Base-by-base conservation (phyloP, 495 filamentous ascomycete genomes). In the Aspergillus nanangensis region DNA sequence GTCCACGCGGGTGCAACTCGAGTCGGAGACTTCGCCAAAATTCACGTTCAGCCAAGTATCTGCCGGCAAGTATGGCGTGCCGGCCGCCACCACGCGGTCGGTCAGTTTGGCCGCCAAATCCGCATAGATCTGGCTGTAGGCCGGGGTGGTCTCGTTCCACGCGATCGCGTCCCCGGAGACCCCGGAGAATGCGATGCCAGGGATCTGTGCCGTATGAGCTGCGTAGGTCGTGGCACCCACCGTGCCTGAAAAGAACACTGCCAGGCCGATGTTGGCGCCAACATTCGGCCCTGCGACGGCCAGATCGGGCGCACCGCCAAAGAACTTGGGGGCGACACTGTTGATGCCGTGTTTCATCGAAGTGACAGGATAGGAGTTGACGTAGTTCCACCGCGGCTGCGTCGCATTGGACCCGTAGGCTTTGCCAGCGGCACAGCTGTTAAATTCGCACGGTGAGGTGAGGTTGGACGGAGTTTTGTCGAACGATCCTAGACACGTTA, bases 311-410 rank as follows among this genome's bases (percentile, higher is more conserved):
- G 51, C 42, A 24, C 70, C 74, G 52, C 53, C 41, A 58, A 78
- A 84, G 49, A 78, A 66, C 10, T 66, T 58, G 2, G 76, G 72
- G 0, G 70, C 69, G 25, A 80, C 55, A 1, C 60, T 75, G 50
- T 79, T 55, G 63, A 87, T 81, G 32, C 82, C 82, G 50, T 81
- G 74, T 27, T 76, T 72, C 55, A 84, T 83, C 0, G 80, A 72
- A 0, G 81, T 85, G 5, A 81, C 78, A 0, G 83, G 82, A 58
- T 71, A 85, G 2, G 79, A 82, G 60, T 87, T 87, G 35, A 87
- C 82, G 65, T 81, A 86, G 60, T 85, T 84, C 35, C 84, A 67
- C 0, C 72, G 69, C 18, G 80, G 71, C 41, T 76, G 67, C 0
- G 78, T 72, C 9, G 68, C 65, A 52, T 86, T 83, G 42, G 57